Base-by-base conservation (phyloP, 1,139 yeast genomes). In the Suhomyces wounanorum region DNA sequence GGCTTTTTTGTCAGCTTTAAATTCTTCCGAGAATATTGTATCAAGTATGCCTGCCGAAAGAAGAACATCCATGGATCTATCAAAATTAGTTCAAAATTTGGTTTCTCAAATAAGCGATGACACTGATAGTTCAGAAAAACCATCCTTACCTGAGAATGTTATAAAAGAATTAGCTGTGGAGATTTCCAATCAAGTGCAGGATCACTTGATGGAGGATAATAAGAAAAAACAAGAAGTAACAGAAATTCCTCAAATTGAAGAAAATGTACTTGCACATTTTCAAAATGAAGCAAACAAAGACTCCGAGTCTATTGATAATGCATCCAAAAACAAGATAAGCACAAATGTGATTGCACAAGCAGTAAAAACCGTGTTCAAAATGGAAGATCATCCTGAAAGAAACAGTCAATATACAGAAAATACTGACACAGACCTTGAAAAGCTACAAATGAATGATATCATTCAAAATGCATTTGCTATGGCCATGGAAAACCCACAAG, bases 401-500 rank as follows among this genome's bases (percentile, higher is more conserved):
- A 13, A 16, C 1, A 17, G 25, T n/a, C 17, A 13, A 6, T 21
- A n/a, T 30, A 9, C 40, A 2, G 48, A 45, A 40, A 9, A 4
- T n/a, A 5, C 23, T 3, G 49, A 70, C 33, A 71, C 73, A 48
- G 86, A 82, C 55, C 68, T 84, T 44, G 81, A 78, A 48, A 78
- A 73, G 52, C 64, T 75, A 44, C 81, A 78, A 55, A 79, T 81
- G 83, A 84, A 82, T 60, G 87, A 82, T 57, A 86, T 87, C 56
- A 78, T 86, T 73, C 87, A 84, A 57, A 85, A 84, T 67, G 92
- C 91, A 0, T 77, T 85, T 68, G 79, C 80, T 45, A 78, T 85
- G 86, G 92, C 92, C 1, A 76, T 83, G 78, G 85, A 82, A 55
- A 80, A 82, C 55, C 87, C 88, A 6, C 80, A 77, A 33, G 82